phyloP scores from a whole-genome alignment of 2,329 filamentous ascomycete species.

The Truncatella angustata region DNA sequence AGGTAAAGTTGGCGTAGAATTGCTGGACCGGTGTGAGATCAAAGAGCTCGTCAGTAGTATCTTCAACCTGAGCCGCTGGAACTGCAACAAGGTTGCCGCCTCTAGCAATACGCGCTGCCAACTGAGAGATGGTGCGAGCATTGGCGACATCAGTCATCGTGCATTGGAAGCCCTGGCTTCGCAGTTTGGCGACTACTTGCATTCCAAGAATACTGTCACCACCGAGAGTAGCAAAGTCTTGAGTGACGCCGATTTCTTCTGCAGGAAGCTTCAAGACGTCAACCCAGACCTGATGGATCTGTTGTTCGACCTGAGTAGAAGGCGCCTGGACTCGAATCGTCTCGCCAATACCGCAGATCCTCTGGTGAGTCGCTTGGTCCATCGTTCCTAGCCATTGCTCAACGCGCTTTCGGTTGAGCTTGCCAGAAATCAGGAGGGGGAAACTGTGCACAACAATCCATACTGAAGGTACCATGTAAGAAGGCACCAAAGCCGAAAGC shows the following conservation, averaged over 20 bases:
- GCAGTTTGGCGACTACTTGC: constrained; percentile 6
- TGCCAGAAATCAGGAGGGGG: not conserved
- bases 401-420: constrained; percentile 3
- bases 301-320: constrained; percentile 1
- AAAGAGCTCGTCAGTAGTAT: constrained; percentile 26
- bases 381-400: not conserved
- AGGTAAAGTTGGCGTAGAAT: constrained; percentile 30
- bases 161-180: constrained; percentile 1
- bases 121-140: constrained; percentile 6
- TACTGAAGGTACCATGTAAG: constrained; percentile 1
- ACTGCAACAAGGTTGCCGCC: not conserved
- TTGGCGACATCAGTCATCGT: constrained; percentile 10
- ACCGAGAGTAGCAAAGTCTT: constrained; percentile 1
- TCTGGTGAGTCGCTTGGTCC: not conserved
- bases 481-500: not conserved
- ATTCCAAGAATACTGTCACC: constrained; percentile 6
- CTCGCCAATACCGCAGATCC: not conserved
- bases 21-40: constrained; percentile 42
- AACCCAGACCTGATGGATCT: not conserved
- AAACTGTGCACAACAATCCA: not conserved
- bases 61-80: not conserved
- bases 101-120: constrained; percentile 8
- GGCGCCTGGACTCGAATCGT: constrained; percentile 1
- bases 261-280: not conserved
- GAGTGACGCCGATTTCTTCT: not conserved